Conservation (phyloP, 768 basidiomycete species). For the Rhizopogon roseolus region DNA sequence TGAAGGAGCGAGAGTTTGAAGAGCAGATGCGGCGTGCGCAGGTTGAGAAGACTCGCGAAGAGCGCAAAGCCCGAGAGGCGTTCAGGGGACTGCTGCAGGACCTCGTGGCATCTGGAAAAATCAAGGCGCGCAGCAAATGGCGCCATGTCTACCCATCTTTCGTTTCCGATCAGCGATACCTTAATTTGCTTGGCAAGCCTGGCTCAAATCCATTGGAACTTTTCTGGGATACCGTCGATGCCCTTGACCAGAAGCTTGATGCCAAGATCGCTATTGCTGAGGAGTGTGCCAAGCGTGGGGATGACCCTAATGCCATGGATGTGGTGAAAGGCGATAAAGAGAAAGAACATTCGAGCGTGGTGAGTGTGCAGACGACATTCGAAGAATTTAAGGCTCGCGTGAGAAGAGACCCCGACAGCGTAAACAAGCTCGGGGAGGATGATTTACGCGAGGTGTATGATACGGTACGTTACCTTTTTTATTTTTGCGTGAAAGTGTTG, state of each 20-base stretch:
- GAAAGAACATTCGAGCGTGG: slow-evolving; percentile 35
- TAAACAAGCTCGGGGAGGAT: slow-evolving; percentile 39
- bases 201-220: slow-evolving; percentile 95
- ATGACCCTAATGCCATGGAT: slow-evolving; percentile 36
- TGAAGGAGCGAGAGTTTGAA: slow-evolving; percentile 88
- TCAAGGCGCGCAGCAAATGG: slow-evolving; percentile 88
- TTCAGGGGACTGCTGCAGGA: slow-evolving; percentile 83
- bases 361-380: slow-evolving; percentile 53
- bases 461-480: slow-evolving; percentile 55
- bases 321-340: slow-evolving; percentile 16
- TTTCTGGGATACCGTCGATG: slow-evolving; percentile 93
- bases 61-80: slow-evolving; percentile 86
- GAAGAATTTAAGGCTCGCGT: slow-evolving; percentile 59
- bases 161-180: slow-evolving; percentile 76
- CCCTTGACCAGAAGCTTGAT: slow-evolving; percentile 81
- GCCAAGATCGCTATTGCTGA: slow-evolving; percentile 69
- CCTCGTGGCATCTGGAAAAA: slow-evolving; percentile 57
- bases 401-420: slow-evolving; percentile 49
- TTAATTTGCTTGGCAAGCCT: slow-evolving; percentile 83
- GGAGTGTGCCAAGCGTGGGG: slow-evolving; percentile 45
- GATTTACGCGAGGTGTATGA: slow-evolving; percentile 58
- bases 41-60: slow-evolving; percentile 79
- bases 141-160: slow-evolving; percentile 81
- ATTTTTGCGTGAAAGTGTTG: neutral
- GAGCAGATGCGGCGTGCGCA: slow-evolving; percentile 76